A percentile compares a stretch with the other conserved stretches of the same genome.
Evolutionary conservation across 176 grass and related monocot species (phyloP).

Genomic region (Ampelocalamus luodianensis): DNA sequence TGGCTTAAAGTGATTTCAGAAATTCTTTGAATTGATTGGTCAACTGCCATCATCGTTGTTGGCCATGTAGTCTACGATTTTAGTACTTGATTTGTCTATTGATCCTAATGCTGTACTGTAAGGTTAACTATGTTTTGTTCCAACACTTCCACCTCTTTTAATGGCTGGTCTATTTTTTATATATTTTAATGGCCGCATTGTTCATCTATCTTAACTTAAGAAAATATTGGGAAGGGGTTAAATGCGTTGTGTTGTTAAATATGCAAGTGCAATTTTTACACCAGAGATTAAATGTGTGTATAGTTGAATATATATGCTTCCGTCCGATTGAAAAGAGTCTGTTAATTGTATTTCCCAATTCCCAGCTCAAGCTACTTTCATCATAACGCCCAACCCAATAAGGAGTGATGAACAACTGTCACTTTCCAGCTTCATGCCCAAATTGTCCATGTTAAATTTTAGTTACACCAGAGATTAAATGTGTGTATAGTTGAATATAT

Average conservation of each 20-base stretch:
- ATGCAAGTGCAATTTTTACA: not conserved
- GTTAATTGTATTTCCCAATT: not conserved
- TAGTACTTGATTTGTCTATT: not conserved
- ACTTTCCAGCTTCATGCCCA: not conserved
- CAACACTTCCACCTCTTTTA: not conserved
- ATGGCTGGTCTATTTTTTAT: not conserved
- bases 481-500: not conserved
- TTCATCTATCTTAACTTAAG: not conserved
- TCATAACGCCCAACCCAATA: not conserved
- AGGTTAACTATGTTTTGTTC: not conserved
- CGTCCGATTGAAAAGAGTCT: not conserved
- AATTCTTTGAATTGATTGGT: conserved; percentile 34
- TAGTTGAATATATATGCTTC: not conserved
- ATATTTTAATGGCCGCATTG: not conserved
- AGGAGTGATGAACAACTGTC: not conserved
- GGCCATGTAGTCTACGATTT: not conserved
- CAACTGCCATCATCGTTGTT: not conserved
- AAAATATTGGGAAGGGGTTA: not conserved
- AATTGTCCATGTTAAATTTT: not conserved
- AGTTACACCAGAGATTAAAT: not conserved
- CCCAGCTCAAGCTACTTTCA: not conserved
- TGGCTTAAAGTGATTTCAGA: not conserved
- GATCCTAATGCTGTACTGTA: not conserved
- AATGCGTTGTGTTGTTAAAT: not conserved
- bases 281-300: not conserved